phyloP scores from a whole-genome alignment of 2,329 filamentous ascomycete species.

The Monilinia fructigena region DNA sequence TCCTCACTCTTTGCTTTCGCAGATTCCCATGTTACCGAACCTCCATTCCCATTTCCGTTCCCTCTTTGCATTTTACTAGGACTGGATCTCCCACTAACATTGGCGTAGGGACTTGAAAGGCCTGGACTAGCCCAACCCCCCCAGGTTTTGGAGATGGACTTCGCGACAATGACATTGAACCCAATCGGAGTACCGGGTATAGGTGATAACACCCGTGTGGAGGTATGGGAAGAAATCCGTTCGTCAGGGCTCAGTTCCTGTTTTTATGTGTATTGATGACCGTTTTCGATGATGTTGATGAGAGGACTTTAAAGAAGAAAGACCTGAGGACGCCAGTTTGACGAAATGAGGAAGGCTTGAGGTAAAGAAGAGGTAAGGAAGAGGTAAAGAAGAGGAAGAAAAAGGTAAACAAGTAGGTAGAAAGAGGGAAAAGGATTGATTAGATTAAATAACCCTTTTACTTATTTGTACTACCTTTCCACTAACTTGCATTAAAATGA shows the following conservation, averaged over 20 bases:
- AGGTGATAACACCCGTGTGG: slow-evolving; percentile 32
- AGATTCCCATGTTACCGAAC: slow-evolving; percentile 74
- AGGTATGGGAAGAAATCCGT: slow-evolving; percentile 25
- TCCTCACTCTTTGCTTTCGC: slow-evolving; percentile 74
- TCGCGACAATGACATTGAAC: slow-evolving; percentile 78
- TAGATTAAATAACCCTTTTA: background rate
- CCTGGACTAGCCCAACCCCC: slow-evolving; percentile 85
- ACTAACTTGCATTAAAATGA: background rate
- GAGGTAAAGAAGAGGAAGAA: background rate
- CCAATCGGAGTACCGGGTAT: slow-evolving; percentile 51
- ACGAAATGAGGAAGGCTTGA: slow-evolving; percentile 1
- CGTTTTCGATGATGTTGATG: slow-evolving; percentile 23
- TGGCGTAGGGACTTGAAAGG: slow-evolving; percentile 61
- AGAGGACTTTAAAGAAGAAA: slow-evolving; percentile 20
- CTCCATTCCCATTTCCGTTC: slow-evolving; percentile 53
- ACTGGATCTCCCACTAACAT: slow-evolving; percentile 64
- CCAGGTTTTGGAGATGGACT: slow-evolving; percentile 82
- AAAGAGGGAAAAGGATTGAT: background rate
- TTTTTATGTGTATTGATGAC: slow-evolving; percentile 25
- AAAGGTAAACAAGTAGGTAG: too few species aligned
- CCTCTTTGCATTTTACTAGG: slow-evolving; percentile 51
- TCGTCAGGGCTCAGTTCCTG: slow-evolving; percentile 17
- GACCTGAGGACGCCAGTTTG: slow-evolving; percentile 24
- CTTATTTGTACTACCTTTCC: background rate
- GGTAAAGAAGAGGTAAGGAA: too few species aligned